Base-by-base conservation (phyloP, 345 rosid species). In the Anacardium occidentale region DNA sequence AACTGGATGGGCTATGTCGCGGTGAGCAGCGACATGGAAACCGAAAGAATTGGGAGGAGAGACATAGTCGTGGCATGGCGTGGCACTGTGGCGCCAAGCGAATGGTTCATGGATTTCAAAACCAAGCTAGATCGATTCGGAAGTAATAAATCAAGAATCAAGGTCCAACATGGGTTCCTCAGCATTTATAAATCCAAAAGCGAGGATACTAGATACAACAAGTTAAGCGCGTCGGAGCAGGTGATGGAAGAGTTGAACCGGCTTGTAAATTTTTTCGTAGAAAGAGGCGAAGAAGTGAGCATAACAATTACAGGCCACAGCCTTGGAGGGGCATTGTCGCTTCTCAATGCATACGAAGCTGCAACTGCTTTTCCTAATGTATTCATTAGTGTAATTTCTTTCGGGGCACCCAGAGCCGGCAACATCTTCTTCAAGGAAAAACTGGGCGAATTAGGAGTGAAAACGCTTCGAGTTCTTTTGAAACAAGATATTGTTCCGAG, bases 1-100 rank as follows among this genome's bases (percentile, higher is more conserved):
- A n/a, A n/a, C n/a, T 89, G 91, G 91, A 87, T 84, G 89, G 94
- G 91, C 0, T 83, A 80, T 45, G 88, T 89, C 0, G 90, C 87
- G 0, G 88, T 87, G 9, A 85, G 90, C 57, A 78, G 83, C n/a
- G 86, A 81, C 52, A 29, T 76, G 44, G 88, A 89, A 54, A n/a
- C 85, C 0, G 26, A 50, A 5, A 70, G 94, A 75, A 84, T 85
- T 2, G 87, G 90, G 21, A 67, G 88, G 55, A 71, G 91, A 72
- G 91, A 87, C 81, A 84, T 89, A 14, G 81, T 84, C 4, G 88
- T 89, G 58, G 83, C 85, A n/a, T n/a, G 91, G 91, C 77, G 91
- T 29, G 94, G 90, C 32, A 89, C 88, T 4, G 88, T 89, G 66
- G 82, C 91, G 9, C 94, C 90, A 11, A 78, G 88, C 0, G 91